A percentile compares a stretch with the other conserved stretches of the same genome.
phyloP scores from a whole-genome alignment of 2,329 filamentous ascomycete species.

The Penicillium occitanis region DNA sequence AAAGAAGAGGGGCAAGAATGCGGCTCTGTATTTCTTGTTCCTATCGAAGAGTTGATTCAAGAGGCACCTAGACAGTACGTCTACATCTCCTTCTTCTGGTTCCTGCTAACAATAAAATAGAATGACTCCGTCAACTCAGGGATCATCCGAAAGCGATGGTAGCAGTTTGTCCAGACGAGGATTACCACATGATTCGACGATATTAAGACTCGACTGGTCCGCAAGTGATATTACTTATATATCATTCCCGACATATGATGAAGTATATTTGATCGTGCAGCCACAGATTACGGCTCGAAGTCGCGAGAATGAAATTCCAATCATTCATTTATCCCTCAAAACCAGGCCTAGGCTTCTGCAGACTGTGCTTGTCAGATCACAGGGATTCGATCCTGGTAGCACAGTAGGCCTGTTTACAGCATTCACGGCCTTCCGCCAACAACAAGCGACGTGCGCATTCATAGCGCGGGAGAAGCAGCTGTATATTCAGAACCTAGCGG shows the following conservation, averaged over 20 bases:
- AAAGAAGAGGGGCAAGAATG: slow-evolving; percentile 20
- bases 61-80: slow-evolving; percentile 6
- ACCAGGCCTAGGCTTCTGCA: not conserved
- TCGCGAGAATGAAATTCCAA: slow-evolving; percentile 15
- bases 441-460: slow-evolving; percentile 26
- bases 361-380: slow-evolving; percentile 12
- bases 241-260: slow-evolving; percentile 12
- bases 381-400: slow-evolving; percentile 23
- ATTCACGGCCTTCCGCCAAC: slow-evolving; percentile 29
- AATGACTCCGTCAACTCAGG: slow-evolving; percentile 5
- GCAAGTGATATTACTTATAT: slow-evolving; percentile 19
- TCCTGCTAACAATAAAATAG: not conserved
- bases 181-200: not conserved
- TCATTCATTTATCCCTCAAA: slow-evolving; percentile 12
- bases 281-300: slow-evolving; percentile 17
- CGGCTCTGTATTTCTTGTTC: slow-evolving; percentile 13
- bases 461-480: slow-evolving; percentile 32
- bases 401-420: slow-evolving; percentile 32
- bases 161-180: not conserved
- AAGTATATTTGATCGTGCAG: slow-evolving; percentile 19
- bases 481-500: slow-evolving; percentile 25
- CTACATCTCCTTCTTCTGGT: not conserved
- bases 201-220: slow-evolving; percentile 9
- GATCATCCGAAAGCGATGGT: slow-evolving; percentile 1
- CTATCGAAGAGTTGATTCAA: slow-evolving; percentile 8